Percentiles rank a stretch among this genome's conserved stretches.
These are phyloP conservation scores for Aureobasidium sp. DNA, from an alignment of 2,329 filamentous ascomycete genomes.

Conservation along the genomic window DNA sequence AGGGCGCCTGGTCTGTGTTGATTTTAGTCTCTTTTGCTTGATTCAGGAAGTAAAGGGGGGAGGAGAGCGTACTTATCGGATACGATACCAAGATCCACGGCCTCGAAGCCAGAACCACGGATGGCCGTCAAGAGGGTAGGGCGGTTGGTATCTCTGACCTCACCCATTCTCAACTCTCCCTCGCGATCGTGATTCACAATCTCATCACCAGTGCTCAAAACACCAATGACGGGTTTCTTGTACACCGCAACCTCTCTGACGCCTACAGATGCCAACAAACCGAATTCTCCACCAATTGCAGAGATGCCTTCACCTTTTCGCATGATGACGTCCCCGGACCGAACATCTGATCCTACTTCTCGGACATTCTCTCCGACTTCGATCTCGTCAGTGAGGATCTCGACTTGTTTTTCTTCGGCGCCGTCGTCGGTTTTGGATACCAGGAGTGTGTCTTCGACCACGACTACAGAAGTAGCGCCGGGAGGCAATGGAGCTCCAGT, in stretches of 20 bases:
- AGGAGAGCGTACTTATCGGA: slow-evolving; percentile 51
- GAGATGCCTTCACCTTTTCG: slow-evolving; percentile 75
- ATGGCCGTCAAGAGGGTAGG: slow-evolving; percentile 78
- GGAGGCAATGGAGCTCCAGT: slow-evolving; percentile 87
- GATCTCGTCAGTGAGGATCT: slow-evolving; percentile 73
- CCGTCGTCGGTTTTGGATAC: slow-evolving; percentile 70
- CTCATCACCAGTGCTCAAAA: slow-evolving; percentile 92
- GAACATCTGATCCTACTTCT: slow-evolving; percentile 83
- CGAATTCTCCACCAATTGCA: slow-evolving; percentile 82
- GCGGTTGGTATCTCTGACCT: slow-evolving; percentile 90
- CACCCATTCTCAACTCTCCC: slow-evolving; percentile 61
- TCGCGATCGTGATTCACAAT: slow-evolving; percentile 68
- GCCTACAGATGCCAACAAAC: slow-evolving; percentile 79
- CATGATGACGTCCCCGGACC: slow-evolving; percentile 62
- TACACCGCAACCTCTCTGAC: slow-evolving; percentile 64
- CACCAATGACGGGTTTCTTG: slow-evolving; percentile 69
- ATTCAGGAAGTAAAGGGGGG: background rate
- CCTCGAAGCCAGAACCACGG: slow-evolving; percentile 65
- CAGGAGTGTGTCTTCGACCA: slow-evolving; percentile 90
- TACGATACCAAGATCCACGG: slow-evolving; percentile 80
- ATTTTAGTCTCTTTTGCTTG: slow-evolving; percentile 18
- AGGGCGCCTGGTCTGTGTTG: slow-evolving; percentile 55
- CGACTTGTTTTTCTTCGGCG: slow-evolving; percentile 77
- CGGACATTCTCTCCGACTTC: slow-evolving; percentile 79
- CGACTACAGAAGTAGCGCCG: slow-evolving; percentile 84